Percentiles rank a stretch among this genome's conserved stretches.
Evolutionary conservation across 495 filamentous ascomycete genomes (phyloP).

Genomic region (Xylona heveae): DNA sequence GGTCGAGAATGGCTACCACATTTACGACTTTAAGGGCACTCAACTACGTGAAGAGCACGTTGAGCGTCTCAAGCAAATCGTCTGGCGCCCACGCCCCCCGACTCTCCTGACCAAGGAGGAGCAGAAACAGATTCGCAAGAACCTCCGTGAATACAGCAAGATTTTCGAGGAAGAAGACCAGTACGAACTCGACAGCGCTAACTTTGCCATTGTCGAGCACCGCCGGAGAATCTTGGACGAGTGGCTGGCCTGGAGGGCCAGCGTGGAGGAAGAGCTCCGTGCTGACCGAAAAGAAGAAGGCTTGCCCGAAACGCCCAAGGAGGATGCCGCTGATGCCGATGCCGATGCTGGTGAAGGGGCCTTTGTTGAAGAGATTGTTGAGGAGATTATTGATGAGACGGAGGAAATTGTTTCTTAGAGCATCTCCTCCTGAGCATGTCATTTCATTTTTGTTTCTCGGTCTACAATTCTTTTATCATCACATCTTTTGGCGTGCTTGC

Average conservation of each 20-base stretch:
- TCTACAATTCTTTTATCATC: too few species aligned
- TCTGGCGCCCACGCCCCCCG: slow-evolving; percentile 79
- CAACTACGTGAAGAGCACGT: slow-evolving; percentile 79
- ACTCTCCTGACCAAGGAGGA: slow-evolving; percentile 83
- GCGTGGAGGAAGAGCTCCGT: slow-evolving; percentile 46
- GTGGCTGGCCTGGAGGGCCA: slow-evolving; percentile 70
- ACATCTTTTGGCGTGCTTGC: too few species aligned
- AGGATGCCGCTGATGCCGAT: slow-evolving; percentile 26
- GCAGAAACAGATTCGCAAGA: slow-evolving; percentile 95
- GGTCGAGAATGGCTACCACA: slow-evolving; percentile 98
- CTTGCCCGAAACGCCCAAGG: slow-evolving; percentile 38
- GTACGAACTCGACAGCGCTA: slow-evolving; percentile 75
- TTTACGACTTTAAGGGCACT: slow-evolving; percentile 88
- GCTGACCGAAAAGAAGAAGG: slow-evolving; percentile 51
- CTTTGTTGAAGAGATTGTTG: slow-evolving; percentile 73
- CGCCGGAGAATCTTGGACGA: slow-evolving; percentile 68
- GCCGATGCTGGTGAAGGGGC: slow-evolving; percentile 22
- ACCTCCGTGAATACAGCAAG: slow-evolving; percentile 86
- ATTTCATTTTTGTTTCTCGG: background rate
- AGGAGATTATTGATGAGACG: slow-evolving; percentile 83
- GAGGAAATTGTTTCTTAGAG: slow-evolving; percentile 52
- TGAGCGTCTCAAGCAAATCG: slow-evolving; percentile 93
- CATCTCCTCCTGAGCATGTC: too few species aligned
- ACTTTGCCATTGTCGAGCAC: slow-evolving; percentile 78
- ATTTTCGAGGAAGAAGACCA: slow-evolving; percentile 89